Conservation (phyloP, 164 flowering plant genomes). For the Vitis amurensis region DNA sequence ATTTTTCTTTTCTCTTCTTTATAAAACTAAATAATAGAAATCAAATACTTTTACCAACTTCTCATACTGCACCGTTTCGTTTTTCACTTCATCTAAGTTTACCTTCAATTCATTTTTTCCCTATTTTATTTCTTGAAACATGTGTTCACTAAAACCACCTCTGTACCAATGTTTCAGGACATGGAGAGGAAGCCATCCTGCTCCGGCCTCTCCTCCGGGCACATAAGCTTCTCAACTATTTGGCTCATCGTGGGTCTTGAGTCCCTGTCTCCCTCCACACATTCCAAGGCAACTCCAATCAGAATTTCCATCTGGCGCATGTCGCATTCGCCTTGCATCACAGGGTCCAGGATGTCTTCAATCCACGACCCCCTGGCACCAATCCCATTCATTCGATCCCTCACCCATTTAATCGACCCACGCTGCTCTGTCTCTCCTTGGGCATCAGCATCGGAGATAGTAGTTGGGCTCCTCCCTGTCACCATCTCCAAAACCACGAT, state of each 20-base stretch:
- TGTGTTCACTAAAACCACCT: too few species aligned
- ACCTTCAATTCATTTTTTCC: too few species aligned
- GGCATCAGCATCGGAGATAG: neutral
- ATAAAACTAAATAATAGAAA: too few species aligned
- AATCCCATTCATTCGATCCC: slow-evolving; percentile 10
- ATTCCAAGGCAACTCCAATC: slow-evolving; percentile 24
- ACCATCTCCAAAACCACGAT: slow-evolving; percentile 28
- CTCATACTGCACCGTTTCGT: too few species aligned
- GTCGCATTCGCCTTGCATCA: slow-evolving; percentile 10
- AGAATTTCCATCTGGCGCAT: slow-evolving; percentile 15
- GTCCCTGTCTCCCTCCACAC: slow-evolving; percentile 30
- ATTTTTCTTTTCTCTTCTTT: too few species aligned
- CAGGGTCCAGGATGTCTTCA: slow-evolving; percentile 14
- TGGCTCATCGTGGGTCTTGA: slow-evolving; percentile 41
- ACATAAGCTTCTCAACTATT: slow-evolving; percentile 29
- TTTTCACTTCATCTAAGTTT: too few species aligned
- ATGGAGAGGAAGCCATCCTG: too few species aligned
- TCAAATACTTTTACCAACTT: too few species aligned
- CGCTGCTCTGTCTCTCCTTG: neutral
- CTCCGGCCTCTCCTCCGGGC: neutral
- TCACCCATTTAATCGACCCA: slow-evolving; percentile 21
- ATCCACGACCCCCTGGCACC: neutral
- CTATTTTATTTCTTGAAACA: too few species aligned
- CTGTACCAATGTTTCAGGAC: too few species aligned
- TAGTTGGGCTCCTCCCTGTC: slow-evolving; percentile 20